Conservation (phyloP, 441 rosid species). For the Theobroma grandiflorum region DNA sequence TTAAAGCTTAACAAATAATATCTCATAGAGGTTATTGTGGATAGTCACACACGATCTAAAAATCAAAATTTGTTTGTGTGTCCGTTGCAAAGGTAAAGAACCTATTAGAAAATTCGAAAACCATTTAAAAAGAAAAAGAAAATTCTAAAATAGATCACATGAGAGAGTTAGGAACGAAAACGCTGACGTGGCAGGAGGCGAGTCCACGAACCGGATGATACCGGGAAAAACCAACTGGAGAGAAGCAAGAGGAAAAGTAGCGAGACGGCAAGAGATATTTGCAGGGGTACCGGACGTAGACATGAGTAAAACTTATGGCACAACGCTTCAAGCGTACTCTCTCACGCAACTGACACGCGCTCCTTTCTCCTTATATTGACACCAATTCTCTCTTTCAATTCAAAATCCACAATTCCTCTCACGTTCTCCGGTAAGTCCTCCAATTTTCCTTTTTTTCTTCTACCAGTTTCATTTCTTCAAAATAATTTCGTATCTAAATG, state of each 20-base stretch:
- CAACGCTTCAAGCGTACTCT: constrained; percentile 32
- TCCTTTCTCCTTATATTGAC: constrained; percentile 24
- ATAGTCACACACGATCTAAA: too few species aligned
- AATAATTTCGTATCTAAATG: neutral
- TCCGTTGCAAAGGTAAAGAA: too few species aligned
- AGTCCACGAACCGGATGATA: neutral
- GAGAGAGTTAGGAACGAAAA: neutral
- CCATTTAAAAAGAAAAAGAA: too few species aligned
- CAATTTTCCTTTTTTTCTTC: neutral
- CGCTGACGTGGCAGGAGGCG: constrained; percentile 33
- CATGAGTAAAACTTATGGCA: constrained; percentile 59
- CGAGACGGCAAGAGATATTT: constrained; percentile 35
- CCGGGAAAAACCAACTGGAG: constrained; percentile 9
- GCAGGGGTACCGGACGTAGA: constrained; percentile 41
- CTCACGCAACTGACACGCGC: constrained; percentile 64
- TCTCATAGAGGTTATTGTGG: too few species aligned
- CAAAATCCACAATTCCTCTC: neutral
- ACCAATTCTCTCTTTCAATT: neutral
- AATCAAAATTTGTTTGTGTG: too few species aligned
- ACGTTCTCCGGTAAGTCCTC: constrained; percentile 18
- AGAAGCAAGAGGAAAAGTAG: neutral
- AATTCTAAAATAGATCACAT: too few species aligned
- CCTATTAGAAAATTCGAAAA: too few species aligned
- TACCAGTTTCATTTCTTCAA: neutral
- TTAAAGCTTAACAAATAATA: too few species aligned